Base-by-base conservation (phyloP, 768 basidiomycete species). In the Tremella yokohamensis region DNA sequence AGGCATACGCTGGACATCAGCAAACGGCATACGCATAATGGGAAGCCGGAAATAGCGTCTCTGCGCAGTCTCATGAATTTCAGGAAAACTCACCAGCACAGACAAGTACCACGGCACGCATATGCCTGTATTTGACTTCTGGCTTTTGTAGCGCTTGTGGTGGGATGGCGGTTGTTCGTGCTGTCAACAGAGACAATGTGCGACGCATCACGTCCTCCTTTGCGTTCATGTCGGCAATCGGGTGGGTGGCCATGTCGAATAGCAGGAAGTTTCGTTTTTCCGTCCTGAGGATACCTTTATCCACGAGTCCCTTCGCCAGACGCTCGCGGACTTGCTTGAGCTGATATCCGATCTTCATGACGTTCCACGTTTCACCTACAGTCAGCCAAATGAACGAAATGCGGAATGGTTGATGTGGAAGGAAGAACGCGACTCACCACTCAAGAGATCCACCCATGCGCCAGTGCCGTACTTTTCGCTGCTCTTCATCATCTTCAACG, bases 191-290 rank as follows among this genome's bases (percentile, higher is more conserved):
- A 13, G 85, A 76, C 48, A 89, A 82, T 25, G 87, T 82, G 29
- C 93, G 87, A 13, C 80, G 77, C 72, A 97, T 81, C 69, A 98
- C 83, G 57, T 82, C 81, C 72, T 92, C 91, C 74, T 98, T 98
- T 8, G 86, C 86, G 57, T 89, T 87, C 12, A 89, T 83, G 77
- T 97, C 93, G 7, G 93, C 90, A 50, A 98, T 88, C 1, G 94
- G 96, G 76, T 99, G 94, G 0, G 94, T 99, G 16, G 96, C 94
- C 94, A 99, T 99, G 80, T 99, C 94, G 79, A 99, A 99, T 26
- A 99, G 82, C 50, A 99, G 83, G 78, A 99, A 99, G 77, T 98
- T 98, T 70, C 92, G 88, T 75, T 99, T 98, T 76, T 98, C 96
- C 15, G 94, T 99, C 51, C 96, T 87, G n/a, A 99, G 84, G 39